These are phyloP conservation scores for Conticribra weissflogii DNA, from an alignment of 108 stramenopile species.

Conservation along the genomic window DNA sequence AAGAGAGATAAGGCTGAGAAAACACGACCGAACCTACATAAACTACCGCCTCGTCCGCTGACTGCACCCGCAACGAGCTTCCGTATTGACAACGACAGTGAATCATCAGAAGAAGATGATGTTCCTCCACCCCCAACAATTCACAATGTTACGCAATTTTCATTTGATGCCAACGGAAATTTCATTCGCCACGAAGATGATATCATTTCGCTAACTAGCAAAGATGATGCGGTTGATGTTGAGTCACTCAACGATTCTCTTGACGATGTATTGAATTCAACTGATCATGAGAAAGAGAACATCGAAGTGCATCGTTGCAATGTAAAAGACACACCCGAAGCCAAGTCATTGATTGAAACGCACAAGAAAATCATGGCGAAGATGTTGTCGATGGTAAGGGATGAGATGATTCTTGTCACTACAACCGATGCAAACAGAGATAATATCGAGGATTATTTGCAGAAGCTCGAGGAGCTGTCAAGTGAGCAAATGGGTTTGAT, in stretches of 20 bases:
- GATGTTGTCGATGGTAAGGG: slow-evolving; percentile 70
- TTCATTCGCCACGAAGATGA: slow-evolving; percentile 12
- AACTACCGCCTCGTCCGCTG: slow-evolving; percentile 35
- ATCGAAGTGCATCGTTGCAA: slow-evolving; percentile 14
- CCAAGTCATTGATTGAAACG: slow-evolving; percentile 51
- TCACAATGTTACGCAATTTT: slow-evolving; percentile 1
- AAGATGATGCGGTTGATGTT: slow-evolving; percentile 18
- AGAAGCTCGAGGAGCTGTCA: slow-evolving; percentile 61
- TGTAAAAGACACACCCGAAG: slow-evolving; percentile 24
- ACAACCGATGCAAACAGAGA: slow-evolving; percentile 64
- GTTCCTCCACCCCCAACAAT: slow-evolving; percentile 36
- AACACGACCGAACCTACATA: slow-evolving; percentile 3
- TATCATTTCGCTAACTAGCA: neutral
- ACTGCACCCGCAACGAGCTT: slow-evolving; percentile 51
- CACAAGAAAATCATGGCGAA: slow-evolving; percentile 66
- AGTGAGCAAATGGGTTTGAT: slow-evolving; percentile 61
- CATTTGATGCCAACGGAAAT: slow-evolving; percentile 5
- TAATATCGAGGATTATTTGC: slow-evolving; percentile 69
- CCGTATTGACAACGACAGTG: slow-evolving; percentile 29
- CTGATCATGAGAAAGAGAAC: slow-evolving; percentile 1
- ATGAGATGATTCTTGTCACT: slow-evolving; percentile 77
- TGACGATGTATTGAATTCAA: slow-evolving; percentile 25
- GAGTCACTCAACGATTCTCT: slow-evolving; percentile 19
- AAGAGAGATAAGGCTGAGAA: slow-evolving; percentile 33
- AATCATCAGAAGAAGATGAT: slow-evolving; percentile 32